Percentiles rank a stretch among this genome's conserved stretches.
phyloP scores from a whole-genome alignment of 2,329 filamentous ascomycete genomes.

The Parastagonospora avenae region DNA sequence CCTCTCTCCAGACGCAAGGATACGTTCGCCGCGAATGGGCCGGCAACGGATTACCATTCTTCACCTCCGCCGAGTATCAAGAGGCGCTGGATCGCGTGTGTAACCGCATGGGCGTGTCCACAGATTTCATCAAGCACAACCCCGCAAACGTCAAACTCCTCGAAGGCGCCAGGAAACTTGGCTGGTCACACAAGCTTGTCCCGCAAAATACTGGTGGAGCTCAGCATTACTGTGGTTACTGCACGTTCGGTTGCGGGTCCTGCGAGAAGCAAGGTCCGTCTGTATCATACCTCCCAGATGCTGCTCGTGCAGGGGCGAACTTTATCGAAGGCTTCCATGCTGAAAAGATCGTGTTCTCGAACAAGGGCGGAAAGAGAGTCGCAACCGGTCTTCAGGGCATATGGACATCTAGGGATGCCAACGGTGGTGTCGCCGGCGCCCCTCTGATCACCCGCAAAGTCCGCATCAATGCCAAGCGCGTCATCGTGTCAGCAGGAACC shows the following conservation, averaged over 20 bases:
- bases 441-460: constrained; percentile 64
- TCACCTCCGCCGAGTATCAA: constrained; percentile 75
- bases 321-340: constrained; percentile 85
- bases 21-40: constrained; percentile 85
- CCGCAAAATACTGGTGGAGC: constrained; percentile 79
- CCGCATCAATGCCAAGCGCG: constrained; percentile 76
- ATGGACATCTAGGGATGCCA: constrained; percentile 74
- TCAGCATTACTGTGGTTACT: constrained; percentile 74
- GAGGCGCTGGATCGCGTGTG: constrained; percentile 80
- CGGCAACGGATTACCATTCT: constrained; percentile 70
- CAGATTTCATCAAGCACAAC: constrained; percentile 72
- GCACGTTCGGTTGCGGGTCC: constrained; percentile 63
- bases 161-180: constrained; percentile 74
- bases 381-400: constrained; percentile 74
- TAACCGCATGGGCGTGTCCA: constrained; percentile 74
- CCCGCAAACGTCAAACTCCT: constrained; percentile 73
- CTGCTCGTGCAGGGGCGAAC: constrained; percentile 73
- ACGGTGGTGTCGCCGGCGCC: constrained; percentile 62
- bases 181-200: constrained; percentile 70
- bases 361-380: constrained; percentile 56
- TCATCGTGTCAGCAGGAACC: constrained; percentile 78
- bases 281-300: constrained; percentile 78
- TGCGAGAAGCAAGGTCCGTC: constrained; percentile 80
- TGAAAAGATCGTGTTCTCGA: constrained; percentile 71
- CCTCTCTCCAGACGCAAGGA: constrained; percentile 70